Evolutionary conservation across 331 rosid genomes (phyloP), one percentile per base, ranked within the genome.

Genomic region (Phaseolus coccineus): DNA sequence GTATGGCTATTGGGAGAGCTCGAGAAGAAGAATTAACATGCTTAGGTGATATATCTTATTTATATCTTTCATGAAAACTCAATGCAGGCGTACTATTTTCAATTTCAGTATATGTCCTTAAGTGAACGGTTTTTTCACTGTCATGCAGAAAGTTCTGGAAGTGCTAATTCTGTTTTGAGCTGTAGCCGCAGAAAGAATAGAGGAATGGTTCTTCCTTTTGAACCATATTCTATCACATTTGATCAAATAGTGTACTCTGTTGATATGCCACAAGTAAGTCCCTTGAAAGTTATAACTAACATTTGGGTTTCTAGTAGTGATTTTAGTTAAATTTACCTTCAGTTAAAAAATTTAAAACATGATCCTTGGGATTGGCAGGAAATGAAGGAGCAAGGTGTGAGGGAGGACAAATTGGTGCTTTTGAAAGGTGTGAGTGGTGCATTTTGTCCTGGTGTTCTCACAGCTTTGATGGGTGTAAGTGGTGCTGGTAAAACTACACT

Each of bases 401-500:
- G 2, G 16, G 86, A 73, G 68, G 88, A 83, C 5, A 77, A 31
- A 44, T 61, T 88, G 40, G 89, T 88, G 68, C 91, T 90, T 78
- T 71, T 94, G 37, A 91, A 87, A 65, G 89, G 91, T 66, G 91
- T 92, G 30, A 89, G 98, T 70, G 98, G 98, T 12, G 87, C 89
- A 52, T 94, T 94, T 58, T 86, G 97, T 79, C 98, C 98, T 13
- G 97, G 98, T 62, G 95, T 94, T 79, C 89, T 94, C 80, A 92
- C 97, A 63, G 98, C 98, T 51, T 87, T 94, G 33, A 91, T 94
- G 97, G 98, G 97, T 66, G 95, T 94, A 11, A 94, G 95, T 81
- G 98, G 98, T 52, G 98, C 98, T 51, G 98, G 98, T 27, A 94
- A 94, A 84, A 94, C 98, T 44, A 94, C 97, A 56, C 73, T 90